These are phyloP conservation scores for Nannochloris sp. DNA, from an alignment of 139 green algal genomes.

Conservation along the genomic window DNA sequence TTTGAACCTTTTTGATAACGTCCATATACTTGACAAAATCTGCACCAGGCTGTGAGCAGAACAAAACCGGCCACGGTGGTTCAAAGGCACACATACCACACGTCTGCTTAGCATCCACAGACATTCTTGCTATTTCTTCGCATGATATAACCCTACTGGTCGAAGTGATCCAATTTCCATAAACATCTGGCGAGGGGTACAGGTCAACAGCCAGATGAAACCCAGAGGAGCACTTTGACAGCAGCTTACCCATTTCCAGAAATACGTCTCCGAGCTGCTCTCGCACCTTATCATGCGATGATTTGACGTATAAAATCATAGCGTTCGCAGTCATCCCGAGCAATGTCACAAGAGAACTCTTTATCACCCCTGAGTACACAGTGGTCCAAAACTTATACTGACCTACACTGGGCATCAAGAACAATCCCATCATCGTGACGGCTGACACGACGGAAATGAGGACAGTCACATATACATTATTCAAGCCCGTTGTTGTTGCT, in stretches of 20 bases:
- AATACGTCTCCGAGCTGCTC: conserved; percentile 3
- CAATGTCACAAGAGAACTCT: conserved; percentile 2
- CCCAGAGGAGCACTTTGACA: background rate
- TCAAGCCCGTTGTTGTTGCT: conserved; percentile 4
- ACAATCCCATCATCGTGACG: background rate
- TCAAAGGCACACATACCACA: conserved; percentile 1
- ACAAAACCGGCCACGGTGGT: background rate
- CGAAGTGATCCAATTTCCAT: conserved; percentile 3
- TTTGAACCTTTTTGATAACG: background rate
- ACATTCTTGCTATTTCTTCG: conserved; percentile 1
- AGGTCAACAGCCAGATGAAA: background rate
- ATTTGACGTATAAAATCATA: conserved; percentile 4
- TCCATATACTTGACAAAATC: conserved; percentile 2
- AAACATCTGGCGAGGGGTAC: conserved; percentile 2
- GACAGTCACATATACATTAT: conserved; percentile 2
- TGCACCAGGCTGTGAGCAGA: conserved; percentile 2
- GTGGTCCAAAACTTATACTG: conserved; percentile 4
- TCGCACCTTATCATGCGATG: conserved; percentile 1
- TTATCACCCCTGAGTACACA: background rate
- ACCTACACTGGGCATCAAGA: background rate
- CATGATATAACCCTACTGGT: conserved; percentile 2
- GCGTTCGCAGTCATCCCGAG: background rate
- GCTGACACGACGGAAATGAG: background rate
- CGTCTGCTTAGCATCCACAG: background rate
- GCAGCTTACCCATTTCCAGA: conserved; percentile 1